Evolutionary conservation across 2,329 filamentous ascomycete genomes (phyloP), one percentile per base, ranked within the genome.

Genomic region (Epichloe brachyelytri): DNA sequence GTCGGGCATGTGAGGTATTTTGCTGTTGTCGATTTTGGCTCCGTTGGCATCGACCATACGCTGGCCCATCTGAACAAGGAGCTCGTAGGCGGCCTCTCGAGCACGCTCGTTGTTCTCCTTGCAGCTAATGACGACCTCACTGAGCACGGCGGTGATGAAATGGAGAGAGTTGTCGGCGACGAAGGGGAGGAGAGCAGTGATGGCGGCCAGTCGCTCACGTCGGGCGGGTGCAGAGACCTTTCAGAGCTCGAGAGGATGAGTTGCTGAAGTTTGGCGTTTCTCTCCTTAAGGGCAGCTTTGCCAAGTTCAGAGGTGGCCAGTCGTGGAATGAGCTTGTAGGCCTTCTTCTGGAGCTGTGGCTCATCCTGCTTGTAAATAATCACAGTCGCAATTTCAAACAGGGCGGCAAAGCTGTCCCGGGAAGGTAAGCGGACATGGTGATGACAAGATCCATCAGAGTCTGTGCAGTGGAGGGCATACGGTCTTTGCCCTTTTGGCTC

Each of bases 71-170:
- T 86, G 76, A 20, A 98, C 86, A 12, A 98, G 78, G 15, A 97
- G 75, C 48, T 94, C 88, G 63, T 96, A 98, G 0, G 93, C 91
- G 2, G 85, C 82, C 49, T 87, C 89, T 56, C 93, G 79, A 0
- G 93, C 90, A 63, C 89, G 89, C 68, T 98, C 93, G 63, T 98
- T 98, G 62, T 93, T 88, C 71, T 98, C 93, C 68, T 98, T 98
- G 70, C 89, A 94, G 55, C 88, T 87, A 55, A 98, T 89, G 49
- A 98, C 90, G 36, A 97, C 88, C 69, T 98, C 93, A 3, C 89
- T 89, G 5, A 98, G 77, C 45, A 96, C 82, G 1, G 87, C 81
- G 2, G 93, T 90, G 54, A 98, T 91, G 68, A 98, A 97, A 66
- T 96, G 88, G 33, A 98, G 80, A 41, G 88, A 86, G 14, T 77